phyloP scores from a whole-genome alignment of 2,329 filamentous ascomycete species.

The Xylariomycetidae sp. region DNA sequence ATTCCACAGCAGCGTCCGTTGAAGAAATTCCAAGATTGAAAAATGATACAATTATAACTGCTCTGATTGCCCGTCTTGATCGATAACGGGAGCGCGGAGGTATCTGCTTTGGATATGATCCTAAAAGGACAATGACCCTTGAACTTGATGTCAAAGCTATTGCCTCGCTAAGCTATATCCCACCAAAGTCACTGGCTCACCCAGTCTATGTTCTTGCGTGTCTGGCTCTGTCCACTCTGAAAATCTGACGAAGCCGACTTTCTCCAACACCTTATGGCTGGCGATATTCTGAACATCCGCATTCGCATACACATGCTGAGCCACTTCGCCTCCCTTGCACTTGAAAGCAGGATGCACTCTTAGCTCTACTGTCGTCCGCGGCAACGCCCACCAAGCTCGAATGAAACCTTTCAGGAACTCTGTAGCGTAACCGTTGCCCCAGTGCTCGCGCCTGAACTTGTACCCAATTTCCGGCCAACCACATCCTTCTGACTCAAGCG shows the following conservation, averaged over 20 bases:
- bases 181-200: constrained; percentile 16
- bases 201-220: constrained; percentile 17
- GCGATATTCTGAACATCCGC: constrained; percentile 15
- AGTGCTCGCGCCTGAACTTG: constrained; percentile 16
- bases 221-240: constrained; percentile 21
- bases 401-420: constrained; percentile 18
- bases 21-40: too few species aligned
- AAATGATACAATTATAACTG: too few species aligned
- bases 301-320: constrained; percentile 18
- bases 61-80: too few species aligned
- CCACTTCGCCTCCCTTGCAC: too few species aligned
- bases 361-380: constrained; percentile 6
- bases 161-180: too few species aligned
- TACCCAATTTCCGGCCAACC: constrained; percentile 24
- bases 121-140: too few species aligned
- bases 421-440: constrained; percentile 20
- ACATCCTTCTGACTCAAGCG: constrained; percentile 6
- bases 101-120: too few species aligned
- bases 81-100: too few species aligned
- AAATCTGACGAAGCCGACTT: constrained; percentile 21
- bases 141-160: too few species aligned
- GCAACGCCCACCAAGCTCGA: constrained; percentile 18
- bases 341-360: constrained; percentile 5
- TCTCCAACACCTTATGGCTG: constrained; percentile 21
- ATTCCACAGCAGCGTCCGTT: too few species aligned